Evolutionary conservation across 257 asterid species (phyloP).

Genomic region (Solanum tarijense): DNA sequence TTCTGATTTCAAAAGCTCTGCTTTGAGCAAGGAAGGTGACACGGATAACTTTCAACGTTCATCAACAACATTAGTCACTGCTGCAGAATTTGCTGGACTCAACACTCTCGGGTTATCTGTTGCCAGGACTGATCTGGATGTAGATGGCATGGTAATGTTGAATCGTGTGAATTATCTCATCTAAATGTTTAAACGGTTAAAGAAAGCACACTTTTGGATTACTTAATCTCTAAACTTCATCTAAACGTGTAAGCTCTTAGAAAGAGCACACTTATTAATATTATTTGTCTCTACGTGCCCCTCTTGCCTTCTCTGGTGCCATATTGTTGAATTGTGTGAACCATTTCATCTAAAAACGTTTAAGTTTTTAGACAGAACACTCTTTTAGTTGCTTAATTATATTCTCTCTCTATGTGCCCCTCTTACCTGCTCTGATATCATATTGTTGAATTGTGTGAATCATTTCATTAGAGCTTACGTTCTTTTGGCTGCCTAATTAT

Average conservation of each 20-base stretch:
- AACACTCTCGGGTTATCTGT: constrained; percentile 62
- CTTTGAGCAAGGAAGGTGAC: constrained; percentile 32
- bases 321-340: background rate
- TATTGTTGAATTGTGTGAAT: background rate
- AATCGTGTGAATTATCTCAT: background rate
- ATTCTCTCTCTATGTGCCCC: background rate
- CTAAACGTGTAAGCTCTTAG: background rate
- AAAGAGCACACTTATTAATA: background rate
- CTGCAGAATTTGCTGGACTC: constrained; percentile 58
- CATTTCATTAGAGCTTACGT: too few relatives aligned
- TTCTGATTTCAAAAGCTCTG: constrained; percentile 56
- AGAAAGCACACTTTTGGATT: background rate
- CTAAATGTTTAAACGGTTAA: background rate
- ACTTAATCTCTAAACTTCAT: background rate
- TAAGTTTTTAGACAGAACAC: too few relatives aligned
- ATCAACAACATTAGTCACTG: constrained; percentile 30
- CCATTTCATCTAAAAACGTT: too few relatives aligned
- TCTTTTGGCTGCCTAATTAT: background rate
- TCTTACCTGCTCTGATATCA: background rate
- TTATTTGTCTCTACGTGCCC: background rate
- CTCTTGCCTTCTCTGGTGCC: background rate
- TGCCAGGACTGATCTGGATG: constrained; percentile 49
- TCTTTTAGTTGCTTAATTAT: too few relatives aligned
- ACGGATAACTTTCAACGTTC: constrained; percentile 39
- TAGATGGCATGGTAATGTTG: constrained; percentile 44